Base-by-base conservation (phyloP, 1,284 basidiomycete genomes). In the Megacollybia platyphylla region DNA sequence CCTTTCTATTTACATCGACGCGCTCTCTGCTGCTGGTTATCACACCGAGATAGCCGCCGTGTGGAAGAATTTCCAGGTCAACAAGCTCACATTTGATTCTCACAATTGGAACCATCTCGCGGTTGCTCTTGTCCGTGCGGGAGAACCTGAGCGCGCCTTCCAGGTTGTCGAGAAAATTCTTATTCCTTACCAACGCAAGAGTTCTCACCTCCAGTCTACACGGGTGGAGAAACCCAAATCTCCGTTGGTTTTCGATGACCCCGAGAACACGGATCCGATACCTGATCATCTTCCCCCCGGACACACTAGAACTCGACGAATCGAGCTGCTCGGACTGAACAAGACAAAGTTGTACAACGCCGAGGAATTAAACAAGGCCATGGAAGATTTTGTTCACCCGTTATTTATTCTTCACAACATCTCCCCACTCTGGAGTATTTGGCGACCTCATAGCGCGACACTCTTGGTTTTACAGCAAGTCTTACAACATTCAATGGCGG, bases 71-170 rank as follows among this genome's bases (percentile, higher is more conserved):
- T 72, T 88, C 39, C 71, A 76, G 48, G 50, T 62, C 5, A 59
- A 69, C n/a, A 88, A 89, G 1, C 87, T 94, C 51, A 70, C 70
- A 2, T 91, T 93, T 55, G 90, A 97, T 56, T 73, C 87, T 8
- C 79, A 86, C 52, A 97, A 97, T 60, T 98, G 90, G 86, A 97
- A 97, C 56, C 80, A 89, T 53, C 69, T 94, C 18, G 73, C 71
- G 18, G 66, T 81, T 3, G 85, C 83, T 9, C 71, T 94, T 28
- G 68, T 90, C 26, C 76, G 83, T 28, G 86, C 83, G 0, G 91
- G 86, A 13, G 76, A 94, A 52, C 58, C 80, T 5, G 76, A 82
- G 49, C 82, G 83, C 39, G 91, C 89, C 2, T 88, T 94, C 58
- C 78, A 83, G 52, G 69, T 96, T 18, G 61, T 91, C 24, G 88